Evolutionary conservation across 805 yeast genomes (phyloP).

Genomic region (Starmerella potacharoeniae): DNA sequence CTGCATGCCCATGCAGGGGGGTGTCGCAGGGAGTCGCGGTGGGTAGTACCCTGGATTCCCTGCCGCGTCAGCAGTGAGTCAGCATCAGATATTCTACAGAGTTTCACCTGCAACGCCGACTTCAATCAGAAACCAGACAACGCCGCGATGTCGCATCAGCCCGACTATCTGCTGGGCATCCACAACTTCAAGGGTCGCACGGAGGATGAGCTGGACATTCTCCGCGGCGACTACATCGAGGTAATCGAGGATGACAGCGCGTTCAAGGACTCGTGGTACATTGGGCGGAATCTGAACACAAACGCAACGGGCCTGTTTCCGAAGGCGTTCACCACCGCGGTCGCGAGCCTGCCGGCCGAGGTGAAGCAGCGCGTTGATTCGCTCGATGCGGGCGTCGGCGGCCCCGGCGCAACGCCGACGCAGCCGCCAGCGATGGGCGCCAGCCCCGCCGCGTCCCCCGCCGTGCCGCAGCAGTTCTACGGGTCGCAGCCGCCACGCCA

Average conservation of each 20-base stretch:
- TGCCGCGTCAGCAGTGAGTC: not conserved
- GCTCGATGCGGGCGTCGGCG: not conserved
- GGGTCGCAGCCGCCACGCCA: not conserved
- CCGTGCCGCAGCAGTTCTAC: not conserved
- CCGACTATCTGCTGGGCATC: constrained; percentile 42
- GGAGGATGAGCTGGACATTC: constrained; percentile 77
- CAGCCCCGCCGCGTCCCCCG: not conserved
- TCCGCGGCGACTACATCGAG: constrained; percentile 75
- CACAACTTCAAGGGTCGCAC: constrained; percentile 80
- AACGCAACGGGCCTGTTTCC: constrained; percentile 82
- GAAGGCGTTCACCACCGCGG: constrained; percentile 57
- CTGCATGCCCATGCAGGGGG: constrained; percentile 3
- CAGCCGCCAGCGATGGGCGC: not conserved
- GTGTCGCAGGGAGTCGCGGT: not conserved
- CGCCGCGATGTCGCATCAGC: constrained; percentile 4
- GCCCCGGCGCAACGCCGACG: not conserved
- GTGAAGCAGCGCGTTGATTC: constrained; percentile 2
- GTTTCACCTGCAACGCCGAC: constrained; percentile 5
- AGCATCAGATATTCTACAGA: not conserved
- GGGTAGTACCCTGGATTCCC: not conserved
- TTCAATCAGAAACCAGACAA: constrained; percentile 1
- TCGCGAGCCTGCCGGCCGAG: constrained; percentile 16
- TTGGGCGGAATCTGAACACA: constrained; percentile 50
- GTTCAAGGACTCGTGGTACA: constrained; percentile 95
- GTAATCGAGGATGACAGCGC: constrained; percentile 87